Evolutionary conservation across 768 basidiomycete species (phyloP), one percentile per base, ranked within the genome.

Genomic region (Tricholoma flavovirens): DNA sequence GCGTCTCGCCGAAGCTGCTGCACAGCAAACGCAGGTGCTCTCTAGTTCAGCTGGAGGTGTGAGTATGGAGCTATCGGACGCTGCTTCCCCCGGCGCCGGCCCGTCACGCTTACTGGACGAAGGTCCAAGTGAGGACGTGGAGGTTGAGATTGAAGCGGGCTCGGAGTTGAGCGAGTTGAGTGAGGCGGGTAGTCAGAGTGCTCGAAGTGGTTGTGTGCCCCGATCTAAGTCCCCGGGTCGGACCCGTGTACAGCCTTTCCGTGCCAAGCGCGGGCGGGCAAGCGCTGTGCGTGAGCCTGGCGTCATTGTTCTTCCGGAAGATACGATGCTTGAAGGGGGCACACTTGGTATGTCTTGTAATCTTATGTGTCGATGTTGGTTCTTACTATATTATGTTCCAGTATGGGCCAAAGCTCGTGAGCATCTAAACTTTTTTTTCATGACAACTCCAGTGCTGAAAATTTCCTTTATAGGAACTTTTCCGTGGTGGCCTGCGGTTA

Each of bases 401-500:
- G 93, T 94, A 0, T 95, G 93, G 92, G 91, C 88, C 0, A 93
- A 93, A 77, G 73, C 81, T 54, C 75, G 87, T 86, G 61, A 58
- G 83, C 70, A 29, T 8, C 14, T 49, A 17, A 4, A 9, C n/a
- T 19, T 26, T n/a, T 15, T 45, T 17, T 55, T 32, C 32, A n/a
- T 53, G 49, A 33, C 17, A 8, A 21, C 51, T 43, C 40, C 26
- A 5, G 17, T 45, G 17, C 19, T 46, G 43, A 42, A n/a, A 48
- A 53, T 49, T 49, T 15, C 61, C 49, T 51, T 48, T 50, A 21
- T 55, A 91, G 90, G 74, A 33, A 80, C 84, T 0, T 94, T 77
- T 62, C 93, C 93, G 1, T 95, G 86, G 85, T 96, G 88, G 86
- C 90, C 93, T 38, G 93, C 86, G 8, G 83, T 89, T 8, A 79